Evolutionary conservation across 441 rosid genomes (phyloP), one percentile per base, ranked within the genome.

Genomic region (Gossypium trilobum): DNA sequence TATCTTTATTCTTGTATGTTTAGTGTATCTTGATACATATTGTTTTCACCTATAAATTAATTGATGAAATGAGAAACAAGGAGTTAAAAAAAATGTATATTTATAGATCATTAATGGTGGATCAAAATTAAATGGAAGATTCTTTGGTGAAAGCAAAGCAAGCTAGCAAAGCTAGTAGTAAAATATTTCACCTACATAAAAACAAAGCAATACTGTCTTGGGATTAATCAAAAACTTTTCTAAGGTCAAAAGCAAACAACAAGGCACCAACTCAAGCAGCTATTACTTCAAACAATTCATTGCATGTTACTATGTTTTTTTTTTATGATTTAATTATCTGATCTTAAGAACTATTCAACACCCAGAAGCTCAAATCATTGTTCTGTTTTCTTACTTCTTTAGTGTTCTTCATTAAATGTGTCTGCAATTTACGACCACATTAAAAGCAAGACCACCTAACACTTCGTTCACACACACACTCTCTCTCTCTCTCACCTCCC

Each of bases 261-360:
- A 27, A 50, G 23, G 71, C 56, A 46, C 56, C 70, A 65, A 46
- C 69, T 66, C 22, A 46, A 46, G 13, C 36, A 14, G 11, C 42
- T 23, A 48, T 54, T 8, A 67, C 20, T 46, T 33, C 63, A 25
- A 36, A 4, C 63, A 23, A 16, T 66, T 66, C 42, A 67, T 48
- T 48, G 71, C 71, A 67, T 67, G 70, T 46, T 66, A 48, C 70
- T 14, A 44, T 13, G 58, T 4, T 67, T 66, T 7, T 48, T 66
- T 23, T 25, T 48, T 33, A 23, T 67, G n/a, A 11, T 14, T 67
- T 25, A 67, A 44, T 65, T 44, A 65, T 65, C 17, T 39, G 36
- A 14, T 25, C 27, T 23, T 67, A 48, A 25, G 44, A 27, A 33
- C 58, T 50, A 67, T 54, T 69, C 72, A 33, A 29, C 51, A 69